A percentile compares a stretch with the other conserved stretches of the same genome.
Evolutionary conservation across 345 rosid genomes (phyloP).

Genomic region (Excoecaria cochinchinensis): DNA sequence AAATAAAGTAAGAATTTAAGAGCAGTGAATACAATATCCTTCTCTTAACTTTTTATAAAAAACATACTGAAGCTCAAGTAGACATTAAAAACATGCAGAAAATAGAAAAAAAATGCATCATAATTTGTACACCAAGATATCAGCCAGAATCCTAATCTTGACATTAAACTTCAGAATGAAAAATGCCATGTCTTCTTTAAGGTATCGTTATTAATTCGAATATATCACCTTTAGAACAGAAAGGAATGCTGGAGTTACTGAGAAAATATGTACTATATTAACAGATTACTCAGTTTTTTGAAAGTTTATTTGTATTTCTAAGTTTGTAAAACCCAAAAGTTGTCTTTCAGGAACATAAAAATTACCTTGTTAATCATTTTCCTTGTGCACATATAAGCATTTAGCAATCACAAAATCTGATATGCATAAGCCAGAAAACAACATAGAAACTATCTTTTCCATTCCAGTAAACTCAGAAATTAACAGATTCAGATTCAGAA

Average conservation of each 20-base stretch:
- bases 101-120: neutral
- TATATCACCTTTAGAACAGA: neutral
- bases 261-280: neutral
- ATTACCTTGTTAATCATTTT: neutral
- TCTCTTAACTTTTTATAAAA: neutral
- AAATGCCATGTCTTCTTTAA: neutral
- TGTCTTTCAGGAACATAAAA: neutral
- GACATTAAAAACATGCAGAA: neutral
- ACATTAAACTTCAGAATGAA: neutral
- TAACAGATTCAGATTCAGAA: conserved; percentile 1
- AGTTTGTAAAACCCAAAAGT: neutral
- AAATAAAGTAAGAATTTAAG: too few relatives aligned
- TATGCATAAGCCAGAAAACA: neutral
- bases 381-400: neutral
- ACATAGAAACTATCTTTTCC: neutral
- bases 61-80: neutral
- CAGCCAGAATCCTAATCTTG: neutral
- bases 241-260: neutral
- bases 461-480: conserved; percentile 5
- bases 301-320: neutral
- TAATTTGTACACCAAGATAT: neutral
- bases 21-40: too few relatives aligned
- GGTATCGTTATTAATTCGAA: neutral
- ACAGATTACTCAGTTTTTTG: neutral
- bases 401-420: neutral